phyloP scores from a whole-genome alignment of 176 grass and related monocot species.

The Rhynchospora tenuis region DNA sequence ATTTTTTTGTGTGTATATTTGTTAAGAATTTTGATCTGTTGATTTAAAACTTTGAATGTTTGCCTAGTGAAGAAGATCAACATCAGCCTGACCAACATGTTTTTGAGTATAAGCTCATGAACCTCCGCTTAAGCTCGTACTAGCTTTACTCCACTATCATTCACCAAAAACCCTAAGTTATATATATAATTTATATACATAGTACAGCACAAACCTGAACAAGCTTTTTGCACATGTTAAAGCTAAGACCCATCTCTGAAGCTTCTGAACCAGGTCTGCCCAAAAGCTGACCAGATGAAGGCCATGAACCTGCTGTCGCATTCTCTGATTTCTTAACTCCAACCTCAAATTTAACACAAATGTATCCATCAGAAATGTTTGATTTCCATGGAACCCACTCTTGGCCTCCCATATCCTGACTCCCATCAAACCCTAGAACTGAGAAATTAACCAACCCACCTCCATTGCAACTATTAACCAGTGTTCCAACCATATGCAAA shows the following conservation, averaged over 20 bases:
- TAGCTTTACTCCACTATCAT: background rate
- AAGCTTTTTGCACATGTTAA: conserved; percentile 87
- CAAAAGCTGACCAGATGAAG: conserved; percentile 18
- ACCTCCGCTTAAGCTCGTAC: background rate
- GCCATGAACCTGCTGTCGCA: conserved; percentile 2
- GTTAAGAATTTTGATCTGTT: background rate
- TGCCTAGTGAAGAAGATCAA: background rate
- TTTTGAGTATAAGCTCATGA: background rate
- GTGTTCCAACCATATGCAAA: conserved; percentile 70
- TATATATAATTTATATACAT: background rate
- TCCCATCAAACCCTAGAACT: conserved; percentile 49
- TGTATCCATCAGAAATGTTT: conserved; percentile 61
- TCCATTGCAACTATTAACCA: conserved; percentile 45
- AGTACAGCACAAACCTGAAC: conserved; percentile 47
- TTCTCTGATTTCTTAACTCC: conserved; percentile 35
- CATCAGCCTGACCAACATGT: background rate
- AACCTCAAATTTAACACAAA: conserved; percentile 78
- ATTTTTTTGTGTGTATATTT: background rate
- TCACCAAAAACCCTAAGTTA: background rate
- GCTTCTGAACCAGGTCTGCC: conserved; percentile 25
- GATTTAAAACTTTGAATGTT: background rate
- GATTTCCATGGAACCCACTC: conserved; percentile 64
- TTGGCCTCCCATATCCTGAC: conserved; percentile 53
- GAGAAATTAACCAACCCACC: conserved; percentile 43
- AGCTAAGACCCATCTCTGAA: conserved; percentile 78